Evolutionary conservation across 805 yeast species (phyloP).

Genomic region (Teunomyces barrocoloradensis): DNA sequence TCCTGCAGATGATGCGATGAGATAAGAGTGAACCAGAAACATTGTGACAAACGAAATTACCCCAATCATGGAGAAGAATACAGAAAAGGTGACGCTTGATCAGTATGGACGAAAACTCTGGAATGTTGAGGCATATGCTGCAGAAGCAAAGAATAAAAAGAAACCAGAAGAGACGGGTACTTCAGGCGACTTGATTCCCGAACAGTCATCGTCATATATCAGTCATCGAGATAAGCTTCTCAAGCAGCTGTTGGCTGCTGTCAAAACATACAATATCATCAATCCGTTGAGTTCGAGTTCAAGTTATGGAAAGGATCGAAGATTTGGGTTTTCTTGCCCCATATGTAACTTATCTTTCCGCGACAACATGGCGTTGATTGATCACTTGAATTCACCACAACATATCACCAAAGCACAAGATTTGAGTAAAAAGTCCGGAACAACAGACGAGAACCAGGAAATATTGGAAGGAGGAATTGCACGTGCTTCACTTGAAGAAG

Average conservation of each 20-base stretch:
- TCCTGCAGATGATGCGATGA: neutral
- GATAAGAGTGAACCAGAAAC: neutral
- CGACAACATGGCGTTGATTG: slow-evolving; percentile 77
- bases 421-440: slow-evolving; percentile 8
- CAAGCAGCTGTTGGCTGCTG: slow-evolving; percentile 29
- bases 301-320: slow-evolving; percentile 42
- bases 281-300: slow-evolving; percentile 18
- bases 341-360: slow-evolving; percentile 76
- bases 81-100: slow-evolving; percentile 28
- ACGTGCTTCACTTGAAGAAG: slow-evolving; percentile 35
- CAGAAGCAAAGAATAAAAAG: slow-evolving; percentile 38
- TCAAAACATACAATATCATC: slow-evolving; percentile 34
- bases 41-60: neutral
- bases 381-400: slow-evolving; percentile 76
- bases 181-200: neutral
- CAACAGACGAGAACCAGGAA: slow-evolving; percentile 9
- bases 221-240: slow-evolving; percentile 33
- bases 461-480: slow-evolving; percentile 33
- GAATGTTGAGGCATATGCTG: slow-evolving; percentile 65
- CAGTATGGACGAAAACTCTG: slow-evolving; percentile 68
- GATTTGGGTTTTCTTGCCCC: slow-evolving; percentile 85
- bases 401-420: slow-evolving; percentile 47
- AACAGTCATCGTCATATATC: slow-evolving; percentile 12
- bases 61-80: neutral
- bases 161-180: slow-evolving; percentile 4